Evolutionary conservation across 352 stramenopile species (phyloP).

Genomic region (Globisporangium perplexum): DNA sequence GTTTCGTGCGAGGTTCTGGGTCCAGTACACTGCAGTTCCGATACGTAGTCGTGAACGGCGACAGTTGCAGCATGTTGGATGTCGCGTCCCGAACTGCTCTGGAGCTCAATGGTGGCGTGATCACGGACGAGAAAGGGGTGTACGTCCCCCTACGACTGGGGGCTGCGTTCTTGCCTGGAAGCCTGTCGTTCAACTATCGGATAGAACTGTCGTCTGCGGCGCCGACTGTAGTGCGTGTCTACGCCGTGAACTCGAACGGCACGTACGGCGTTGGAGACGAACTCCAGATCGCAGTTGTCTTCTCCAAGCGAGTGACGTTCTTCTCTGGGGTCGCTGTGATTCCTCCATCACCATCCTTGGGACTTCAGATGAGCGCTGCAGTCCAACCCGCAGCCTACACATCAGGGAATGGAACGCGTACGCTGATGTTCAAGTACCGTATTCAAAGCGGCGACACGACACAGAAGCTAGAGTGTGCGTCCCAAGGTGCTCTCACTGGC

Average conservation of each 20-base stretch:
- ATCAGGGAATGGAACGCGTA: slow-evolving; percentile 30
- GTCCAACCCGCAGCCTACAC: slow-evolving; percentile 24
- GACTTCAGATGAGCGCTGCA: slow-evolving; percentile 29
- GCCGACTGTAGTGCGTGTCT: slow-evolving; percentile 35
- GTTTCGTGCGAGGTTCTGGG: slow-evolving; percentile 46
- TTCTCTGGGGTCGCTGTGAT: not conserved
- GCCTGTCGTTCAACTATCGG: slow-evolving; percentile 34
- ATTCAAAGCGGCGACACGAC: slow-evolving; percentile 29
- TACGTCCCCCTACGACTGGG: slow-evolving; percentile 46
- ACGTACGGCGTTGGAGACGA: slow-evolving; percentile 46
- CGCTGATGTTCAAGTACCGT: slow-evolving; percentile 47
- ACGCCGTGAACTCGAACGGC: slow-evolving; percentile 19
- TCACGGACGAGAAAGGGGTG: slow-evolving; percentile 34
- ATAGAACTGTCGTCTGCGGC: slow-evolving; percentile 41
- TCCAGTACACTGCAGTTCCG: slow-evolving; percentile 37
- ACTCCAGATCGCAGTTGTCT: slow-evolving; percentile 37
- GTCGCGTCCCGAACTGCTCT: slow-evolving; percentile 35
- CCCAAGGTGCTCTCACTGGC: slow-evolving; percentile 26
- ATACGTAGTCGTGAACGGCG: slow-evolving; percentile 46
- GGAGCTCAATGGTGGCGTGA: slow-evolving; percentile 43
- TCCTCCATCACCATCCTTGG: slow-evolving; percentile 19
- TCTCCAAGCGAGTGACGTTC: slow-evolving; percentile 31
- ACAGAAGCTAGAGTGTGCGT: slow-evolving; percentile 29
- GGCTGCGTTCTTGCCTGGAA: slow-evolving; percentile 20
- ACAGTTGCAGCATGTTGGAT: slow-evolving; percentile 41